Base-by-base conservation (phyloP, 2,329 filamentous ascomycete genomes). In the Aaosphaeria pasadenensis region DNA sequence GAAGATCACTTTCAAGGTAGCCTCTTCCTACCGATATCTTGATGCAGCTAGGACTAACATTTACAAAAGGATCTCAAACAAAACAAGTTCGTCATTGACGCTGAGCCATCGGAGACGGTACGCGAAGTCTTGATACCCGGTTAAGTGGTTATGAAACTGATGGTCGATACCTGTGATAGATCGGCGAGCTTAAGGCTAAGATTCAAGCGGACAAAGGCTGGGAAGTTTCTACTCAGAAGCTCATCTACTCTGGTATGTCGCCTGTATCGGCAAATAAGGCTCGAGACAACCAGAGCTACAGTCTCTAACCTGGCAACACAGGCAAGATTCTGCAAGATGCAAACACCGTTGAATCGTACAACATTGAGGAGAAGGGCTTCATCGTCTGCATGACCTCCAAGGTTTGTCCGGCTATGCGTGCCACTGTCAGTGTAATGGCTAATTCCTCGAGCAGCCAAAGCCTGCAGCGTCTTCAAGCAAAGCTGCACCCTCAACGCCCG, bases 281-380 rank as follows among this genome's bases (percentile, higher is more conserved):
- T 41, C 49, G 52, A 49, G 48, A 51, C 60, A 51, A 49, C 42
- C 31, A 39, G 49, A 30, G 51, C 46, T 42, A 41, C 59, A 55
- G 51, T 42, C 62, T 55, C 57, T 69, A 52, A 62, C 57, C 35
- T 44, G 33, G 49, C 33, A 30, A 39, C 42, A 48, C 62, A 96
- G 91, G 94, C 77, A 99, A 99, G 79, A 97, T 99, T 62, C 79
- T 99, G 57, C 92, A 96, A 75, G 92, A 99, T 87, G 90, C 91
- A 53, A 94, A 96, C 69, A 96, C 91, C 2, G 88, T 99, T 61
- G 90, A 91, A 73, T 91, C 89, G 38, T 97, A 97, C 79, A 96
- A 90, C 75, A 97, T 99, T 55, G 92, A 99, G 75, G 94, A 97
- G 82, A 99, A 97, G 81, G 94, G 94, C 35, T 99, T 97, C 71